phyloP scores from a whole-genome alignment of 2,329 filamentous ascomycete genomes.

The Penicillium polonicum region DNA sequence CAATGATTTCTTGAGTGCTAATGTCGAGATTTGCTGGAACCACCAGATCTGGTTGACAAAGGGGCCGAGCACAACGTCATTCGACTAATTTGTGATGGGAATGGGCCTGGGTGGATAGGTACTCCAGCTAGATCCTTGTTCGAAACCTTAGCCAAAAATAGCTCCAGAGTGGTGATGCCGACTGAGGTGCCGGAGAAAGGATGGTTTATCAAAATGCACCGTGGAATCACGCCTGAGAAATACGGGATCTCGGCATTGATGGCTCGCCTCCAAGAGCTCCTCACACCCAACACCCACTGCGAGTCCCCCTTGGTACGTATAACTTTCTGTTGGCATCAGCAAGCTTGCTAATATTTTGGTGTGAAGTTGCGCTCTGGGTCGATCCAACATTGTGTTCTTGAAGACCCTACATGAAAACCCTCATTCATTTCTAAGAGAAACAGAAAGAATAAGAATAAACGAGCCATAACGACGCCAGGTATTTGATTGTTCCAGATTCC shows the following conservation, averaged over 20 bases:
- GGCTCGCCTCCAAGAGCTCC: slow-evolving; percentile 42
- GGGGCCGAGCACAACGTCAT: slow-evolving; percentile 31
- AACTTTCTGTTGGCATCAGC: slow-evolving; percentile 22
- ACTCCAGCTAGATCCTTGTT: slow-evolving; percentile 34
- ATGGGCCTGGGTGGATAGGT: neutral
- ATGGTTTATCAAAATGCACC: slow-evolving; percentile 36
- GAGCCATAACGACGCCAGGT: too few species aligned
- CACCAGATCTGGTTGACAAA: slow-evolving; percentile 53
- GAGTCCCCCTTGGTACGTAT: slow-evolving; percentile 46
- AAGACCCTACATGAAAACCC: too few species aligned
- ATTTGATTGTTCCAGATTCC: too few species aligned
- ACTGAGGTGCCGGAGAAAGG: slow-evolving; percentile 35
- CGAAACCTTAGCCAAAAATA: slow-evolving; percentile 35
- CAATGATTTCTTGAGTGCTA: slow-evolving; percentile 48
- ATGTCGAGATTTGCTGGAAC: slow-evolving; percentile 47
- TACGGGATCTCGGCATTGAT: slow-evolving; percentile 46
- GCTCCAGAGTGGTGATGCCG: slow-evolving; percentile 12
- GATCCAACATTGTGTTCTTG: neutral
- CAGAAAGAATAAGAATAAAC: too few species aligned
- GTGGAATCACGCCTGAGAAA: slow-evolving; percentile 40
- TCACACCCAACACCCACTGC: slow-evolving; percentile 44
- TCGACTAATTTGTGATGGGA: slow-evolving; percentile 28
- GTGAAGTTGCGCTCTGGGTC: neutral
- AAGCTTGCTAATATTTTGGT: neutral
- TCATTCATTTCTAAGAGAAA: too few species aligned